Percentiles rank a stretch among this genome's conserved stretches.
Conservation (phyloP, 2,329 filamentous ascomycete genomes). For the Fusarium pseudonygamai region DNA sequence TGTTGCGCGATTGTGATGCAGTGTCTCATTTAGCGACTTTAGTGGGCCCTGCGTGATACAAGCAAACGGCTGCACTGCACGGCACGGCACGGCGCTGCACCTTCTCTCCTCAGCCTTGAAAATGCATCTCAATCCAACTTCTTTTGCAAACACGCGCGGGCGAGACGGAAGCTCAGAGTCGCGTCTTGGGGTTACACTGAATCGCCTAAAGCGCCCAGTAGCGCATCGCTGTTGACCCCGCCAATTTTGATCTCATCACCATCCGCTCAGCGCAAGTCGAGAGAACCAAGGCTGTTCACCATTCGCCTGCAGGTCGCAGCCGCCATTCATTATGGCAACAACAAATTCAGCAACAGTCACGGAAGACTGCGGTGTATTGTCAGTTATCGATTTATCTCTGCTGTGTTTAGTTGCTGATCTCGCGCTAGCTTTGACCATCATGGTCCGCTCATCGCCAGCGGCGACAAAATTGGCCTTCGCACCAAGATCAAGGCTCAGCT, state of each 20-base stretch:
- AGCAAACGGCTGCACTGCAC: neutral
- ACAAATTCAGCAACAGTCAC: neutral
- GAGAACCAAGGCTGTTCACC: neutral
- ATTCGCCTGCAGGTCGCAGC: neutral
- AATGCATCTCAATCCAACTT: neutral
- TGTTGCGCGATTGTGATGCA: neutral
- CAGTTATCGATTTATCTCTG: neutral
- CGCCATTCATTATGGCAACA: neutral
- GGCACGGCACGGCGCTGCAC: neutral
- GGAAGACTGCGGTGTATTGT: conserved; percentile 3
- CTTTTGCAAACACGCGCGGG: neutral
- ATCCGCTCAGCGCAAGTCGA: neutral
- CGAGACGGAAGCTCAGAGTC: neutral
- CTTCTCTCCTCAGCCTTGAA: neutral
- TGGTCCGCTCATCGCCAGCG: conserved; percentile 6
- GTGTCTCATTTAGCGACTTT: neutral
- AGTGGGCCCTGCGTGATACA: neutral
- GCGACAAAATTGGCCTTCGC: neutral
- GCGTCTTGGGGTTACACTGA: neutral
- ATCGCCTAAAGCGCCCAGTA: neutral
- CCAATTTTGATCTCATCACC: neutral
- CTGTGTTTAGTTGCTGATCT: neutral
- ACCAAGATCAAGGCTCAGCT: neutral
- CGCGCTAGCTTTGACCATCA: neutral
- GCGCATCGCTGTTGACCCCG: neutral